phyloP scores from a whole-genome alignment of 192 early-diverging fungal species.

The Spinellus fusiger region DNA sequence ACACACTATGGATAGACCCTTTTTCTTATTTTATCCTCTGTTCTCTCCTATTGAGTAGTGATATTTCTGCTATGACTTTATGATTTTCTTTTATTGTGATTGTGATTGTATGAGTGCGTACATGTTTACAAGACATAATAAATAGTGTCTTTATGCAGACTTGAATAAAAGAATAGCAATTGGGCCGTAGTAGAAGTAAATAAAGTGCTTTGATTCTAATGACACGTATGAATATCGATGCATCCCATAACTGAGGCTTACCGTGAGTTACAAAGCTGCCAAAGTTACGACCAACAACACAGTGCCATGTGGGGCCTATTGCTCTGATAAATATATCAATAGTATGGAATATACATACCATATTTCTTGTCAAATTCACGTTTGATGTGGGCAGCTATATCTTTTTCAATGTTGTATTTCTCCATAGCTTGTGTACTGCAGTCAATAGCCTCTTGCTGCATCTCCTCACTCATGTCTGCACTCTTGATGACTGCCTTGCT shows the following conservation, averaged over 20 bases:
- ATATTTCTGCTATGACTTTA: no score
- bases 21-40: no score
- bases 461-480: slow-evolving; percentile 96
- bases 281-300: slow-evolving; percentile 98
- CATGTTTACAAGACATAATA: no score
- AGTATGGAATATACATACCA: slow-evolving; percentile 27
- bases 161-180: slow-evolving; percentile 95
- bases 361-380: slow-evolving; percentile 98
- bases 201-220: slow-evolving; percentile 84
- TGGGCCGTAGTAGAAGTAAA: slow-evolving; percentile 96
- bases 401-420: slow-evolving; percentile 95
- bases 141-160: slow-evolving; percentile 74
- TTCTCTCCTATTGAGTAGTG: no score
- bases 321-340: not conserved
- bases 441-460: slow-evolving; percentile 90
- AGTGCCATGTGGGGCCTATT: slow-evolving; percentile 90
- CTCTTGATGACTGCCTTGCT: slow-evolving; percentile 91
- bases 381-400: slow-evolving; percentile 97
- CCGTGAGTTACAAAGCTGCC: slow-evolving; percentile 97
- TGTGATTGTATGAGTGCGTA: no score
- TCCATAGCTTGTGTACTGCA: slow-evolving; percentile 83
- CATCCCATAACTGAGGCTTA: slow-evolving; percentile 22
- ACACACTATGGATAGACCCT: no score
- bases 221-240: not conserved
- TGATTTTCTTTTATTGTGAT: no score